phyloP scores from a whole-genome alignment of 306 rosid species.

The Gleditsia sinensis region DNA sequence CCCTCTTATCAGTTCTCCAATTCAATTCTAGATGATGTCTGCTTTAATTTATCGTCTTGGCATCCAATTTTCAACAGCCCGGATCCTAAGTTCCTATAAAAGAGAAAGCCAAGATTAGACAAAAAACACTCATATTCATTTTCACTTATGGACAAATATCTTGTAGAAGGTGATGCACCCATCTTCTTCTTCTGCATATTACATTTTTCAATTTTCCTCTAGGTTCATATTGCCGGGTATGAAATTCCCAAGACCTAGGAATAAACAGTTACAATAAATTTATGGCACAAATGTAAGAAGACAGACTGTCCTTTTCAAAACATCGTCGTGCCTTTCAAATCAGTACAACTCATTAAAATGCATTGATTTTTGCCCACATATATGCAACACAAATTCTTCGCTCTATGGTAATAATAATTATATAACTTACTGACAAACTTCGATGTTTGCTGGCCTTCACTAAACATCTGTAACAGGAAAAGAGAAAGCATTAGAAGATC shows the following conservation, averaged over 20 bases:
- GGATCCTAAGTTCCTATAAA: too few relatives aligned
- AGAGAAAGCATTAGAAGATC: not conserved
- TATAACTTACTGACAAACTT: slow-evolving; percentile 6
- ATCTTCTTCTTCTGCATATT: not conserved
- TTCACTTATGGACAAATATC: not conserved
- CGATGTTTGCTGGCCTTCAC: slow-evolving; percentile 5
- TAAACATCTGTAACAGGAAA: slow-evolving; percentile 27
- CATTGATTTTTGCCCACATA: slow-evolving; percentile 5
- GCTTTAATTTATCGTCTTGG: not conserved
- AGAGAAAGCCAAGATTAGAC: too few relatives aligned
- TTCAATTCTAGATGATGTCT: slow-evolving; percentile 3
- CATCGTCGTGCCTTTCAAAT: slow-evolving; percentile 27
- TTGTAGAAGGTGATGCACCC: slow-evolving; percentile 24
- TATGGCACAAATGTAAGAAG: not conserved
- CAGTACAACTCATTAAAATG: slow-evolving; percentile 11
- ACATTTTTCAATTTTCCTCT: not conserved
- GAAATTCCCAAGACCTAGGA: slow-evolving; percentile 14
- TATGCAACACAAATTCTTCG: slow-evolving; percentile 12
- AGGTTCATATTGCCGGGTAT: not conserved
- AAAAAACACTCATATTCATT: too few relatives aligned
- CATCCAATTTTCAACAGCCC: not conserved
- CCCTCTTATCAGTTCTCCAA: slow-evolving; percentile 4
- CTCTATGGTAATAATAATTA: not conserved
- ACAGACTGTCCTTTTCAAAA: slow-evolving; percentile 18
- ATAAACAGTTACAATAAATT: too few relatives aligned